These are phyloP conservation scores for Eucalyptus tenuipes DNA, from an alignment of 345 rosid genomes.

Conservation along the genomic window DNA sequence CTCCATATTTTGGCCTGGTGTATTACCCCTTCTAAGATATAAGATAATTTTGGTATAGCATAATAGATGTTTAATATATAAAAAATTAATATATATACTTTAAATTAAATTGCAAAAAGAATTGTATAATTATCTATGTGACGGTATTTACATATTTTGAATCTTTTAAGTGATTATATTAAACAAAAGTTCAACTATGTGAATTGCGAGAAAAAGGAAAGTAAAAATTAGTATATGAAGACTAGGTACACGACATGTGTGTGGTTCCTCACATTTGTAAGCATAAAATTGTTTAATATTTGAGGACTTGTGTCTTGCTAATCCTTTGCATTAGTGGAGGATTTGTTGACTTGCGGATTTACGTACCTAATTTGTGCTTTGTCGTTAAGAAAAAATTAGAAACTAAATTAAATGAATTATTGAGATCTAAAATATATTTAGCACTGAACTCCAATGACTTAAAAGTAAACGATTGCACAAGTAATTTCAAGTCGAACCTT, in stretches of 20 bases:
- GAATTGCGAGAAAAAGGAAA: accelerated
- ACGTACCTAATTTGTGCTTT: background rate
- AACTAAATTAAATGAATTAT: accelerated
- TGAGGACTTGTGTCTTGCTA: background rate
- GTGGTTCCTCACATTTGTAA: background rate
- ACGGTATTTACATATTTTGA: too few relatives aligned
- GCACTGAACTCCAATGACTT: background rate
- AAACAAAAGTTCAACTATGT: too few relatives aligned
- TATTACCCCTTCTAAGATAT: background rate
- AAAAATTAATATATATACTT: background rate
- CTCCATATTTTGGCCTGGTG: background rate
- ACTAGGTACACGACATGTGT: background rate
- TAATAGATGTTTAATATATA: background rate
- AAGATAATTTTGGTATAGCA: background rate
- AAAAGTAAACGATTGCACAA: accelerated
- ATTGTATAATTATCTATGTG: too few relatives aligned
- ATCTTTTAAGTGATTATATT: too few relatives aligned
- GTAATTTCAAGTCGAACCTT: background rate
- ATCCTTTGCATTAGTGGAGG: background rate
- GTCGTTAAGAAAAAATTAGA: background rate
- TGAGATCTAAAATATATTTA: background rate
- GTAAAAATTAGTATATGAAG: too few relatives aligned
- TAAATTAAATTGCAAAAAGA: too few relatives aligned
- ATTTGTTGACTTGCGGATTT: background rate
- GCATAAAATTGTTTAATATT: too few relatives aligned